A percentile compares a stretch with the other conserved stretches of the same genome.
phyloP scores from a whole-genome alignment of 2,329 filamentous ascomycete genomes.

The Sporothrix curviconia region DNA sequence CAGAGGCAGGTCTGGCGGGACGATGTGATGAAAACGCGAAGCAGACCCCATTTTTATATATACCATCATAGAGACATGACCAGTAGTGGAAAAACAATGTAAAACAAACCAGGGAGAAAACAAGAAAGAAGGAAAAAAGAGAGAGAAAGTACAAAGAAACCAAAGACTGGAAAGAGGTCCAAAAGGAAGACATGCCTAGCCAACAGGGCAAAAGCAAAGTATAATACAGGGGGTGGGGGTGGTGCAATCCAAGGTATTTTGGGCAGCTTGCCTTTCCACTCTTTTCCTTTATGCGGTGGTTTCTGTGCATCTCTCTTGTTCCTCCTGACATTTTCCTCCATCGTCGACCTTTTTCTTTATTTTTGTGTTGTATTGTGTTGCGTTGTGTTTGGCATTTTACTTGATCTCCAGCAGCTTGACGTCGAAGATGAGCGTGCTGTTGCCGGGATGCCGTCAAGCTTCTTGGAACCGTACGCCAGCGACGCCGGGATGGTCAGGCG shows the following conservation, averaged over 20 bases:
- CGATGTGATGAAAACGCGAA: neutral
- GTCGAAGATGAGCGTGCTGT: slow-evolving; percentile 90
- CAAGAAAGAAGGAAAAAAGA: neutral
- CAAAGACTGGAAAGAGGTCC: neutral
- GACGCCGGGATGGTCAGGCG: slow-evolving; percentile 81
- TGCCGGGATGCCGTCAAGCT: slow-evolving; percentile 79
- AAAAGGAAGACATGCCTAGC: too few relatives aligned
- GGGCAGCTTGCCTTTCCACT: too few relatives aligned
- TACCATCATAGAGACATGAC: slow-evolving; percentile 10
- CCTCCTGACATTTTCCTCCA: neutral
- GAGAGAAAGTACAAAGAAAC: neutral
- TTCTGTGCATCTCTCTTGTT: neutral
- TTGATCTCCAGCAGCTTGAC: slow-evolving; percentile 80
- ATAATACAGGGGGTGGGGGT: slow-evolving; percentile 2
- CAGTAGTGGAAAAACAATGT: slow-evolving; percentile 3
- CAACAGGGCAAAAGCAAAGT: neutral
- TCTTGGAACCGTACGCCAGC: slow-evolving; percentile 83
- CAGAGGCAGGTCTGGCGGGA: too few relatives aligned
- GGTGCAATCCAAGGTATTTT: too few relatives aligned
- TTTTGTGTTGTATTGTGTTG: neutral
- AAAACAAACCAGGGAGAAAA: neutral
- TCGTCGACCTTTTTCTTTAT: neutral
- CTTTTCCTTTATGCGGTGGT: too few relatives aligned
- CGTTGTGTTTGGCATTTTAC: slow-evolving; percentile 37
- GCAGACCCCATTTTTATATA: slow-evolving; percentile 7